Percentiles rank a stretch among this genome's conserved stretches.
Conservation (phyloP, 2,329 filamentous ascomycete species). For the Exophiala mesophila region DNA sequence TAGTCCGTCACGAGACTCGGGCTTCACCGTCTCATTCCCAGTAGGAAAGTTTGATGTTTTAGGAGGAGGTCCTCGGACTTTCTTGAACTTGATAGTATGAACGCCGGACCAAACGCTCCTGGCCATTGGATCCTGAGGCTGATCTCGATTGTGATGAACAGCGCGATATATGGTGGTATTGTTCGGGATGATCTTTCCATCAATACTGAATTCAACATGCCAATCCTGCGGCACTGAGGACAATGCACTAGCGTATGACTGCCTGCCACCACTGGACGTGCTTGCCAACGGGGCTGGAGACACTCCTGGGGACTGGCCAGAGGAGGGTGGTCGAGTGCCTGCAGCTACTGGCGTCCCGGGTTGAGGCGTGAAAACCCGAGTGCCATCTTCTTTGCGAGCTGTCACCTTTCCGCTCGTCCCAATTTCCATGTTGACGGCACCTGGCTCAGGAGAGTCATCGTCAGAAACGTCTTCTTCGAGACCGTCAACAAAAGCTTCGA, state of each 20-base stretch:
- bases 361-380: constrained; percentile 75
- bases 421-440: constrained; percentile 87
- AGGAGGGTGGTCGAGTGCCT: constrained; percentile 24
- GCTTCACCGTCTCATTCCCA: constrained; percentile 28
- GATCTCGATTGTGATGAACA: constrained; percentile 66
- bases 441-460: constrained; percentile 70
- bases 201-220: constrained; percentile 93
- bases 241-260: constrained; percentile 76
- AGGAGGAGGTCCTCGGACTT: constrained; percentile 76
- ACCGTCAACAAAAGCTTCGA: constrained; percentile 87
- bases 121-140: constrained; percentile 60
- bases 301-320: constrained; percentile 40
- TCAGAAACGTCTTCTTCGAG: constrained; percentile 78
- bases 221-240: constrained; percentile 82
- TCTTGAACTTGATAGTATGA: constrained; percentile 87
- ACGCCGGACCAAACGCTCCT: constrained; percentile 85
- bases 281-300: constrained; percentile 38
- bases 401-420: constrained; percentile 82
- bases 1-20: constrained; percentile 49
- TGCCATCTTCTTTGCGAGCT: constrained; percentile 87
- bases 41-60: constrained; percentile 58
- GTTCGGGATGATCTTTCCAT: constrained; percentile 75
- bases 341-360: constrained; percentile 36
- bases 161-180: constrained; percentile 96
- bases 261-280: constrained; percentile 51